Percentiles rank a stretch among this genome's conserved stretches.
Evolutionary conservation across 805 yeast genomes (phyloP).

Genomic region (Kluyveromyces siamensis): DNA sequence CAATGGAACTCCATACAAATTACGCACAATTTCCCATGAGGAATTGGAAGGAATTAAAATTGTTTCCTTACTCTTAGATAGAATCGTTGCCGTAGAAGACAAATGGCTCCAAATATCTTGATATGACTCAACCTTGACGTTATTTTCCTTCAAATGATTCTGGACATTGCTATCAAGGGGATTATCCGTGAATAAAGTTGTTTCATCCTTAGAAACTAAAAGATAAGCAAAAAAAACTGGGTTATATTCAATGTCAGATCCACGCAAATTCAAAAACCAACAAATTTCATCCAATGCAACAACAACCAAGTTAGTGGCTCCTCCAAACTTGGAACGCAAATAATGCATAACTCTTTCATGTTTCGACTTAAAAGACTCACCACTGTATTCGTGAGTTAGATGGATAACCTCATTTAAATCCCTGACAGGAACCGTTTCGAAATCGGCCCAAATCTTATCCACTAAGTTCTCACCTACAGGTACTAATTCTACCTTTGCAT

Average conservation of each 20-base stretch:
- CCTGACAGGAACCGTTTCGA: constrained; percentile 56
- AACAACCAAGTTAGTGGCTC: constrained; percentile 43
- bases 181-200: constrained; percentile 47
- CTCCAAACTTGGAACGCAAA: constrained; percentile 24
- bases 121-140: constrained; percentile 46
- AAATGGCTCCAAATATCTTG: constrained; percentile 41
- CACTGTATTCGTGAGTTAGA: constrained; percentile 50
- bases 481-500: constrained; percentile 36
- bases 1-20: constrained; percentile 34
- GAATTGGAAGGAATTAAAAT: constrained; percentile 47
- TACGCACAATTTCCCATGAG: constrained; percentile 60
- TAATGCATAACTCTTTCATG: constrained; percentile 35
- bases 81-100: constrained; percentile 10
- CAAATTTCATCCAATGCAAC: constrained; percentile 84
- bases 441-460: constrained; percentile 62
- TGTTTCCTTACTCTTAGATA: constrained; percentile 19
- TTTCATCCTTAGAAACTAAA: constrained; percentile 36
- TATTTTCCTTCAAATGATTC: constrained; percentile 34
- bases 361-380: constrained; percentile 55
- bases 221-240: constrained; percentile 76
- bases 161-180: constrained; percentile 31
- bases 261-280: constrained; percentile 82
- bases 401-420: constrained; percentile 40
- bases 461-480: constrained; percentile 58
- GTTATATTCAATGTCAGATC: constrained; percentile 71